A percentile compares a stretch with the other conserved stretches of the same genome.
phyloP scores from a whole-genome alignment of 192 early-diverging fungal genomes.

The Coemansia sp. region DNA sequence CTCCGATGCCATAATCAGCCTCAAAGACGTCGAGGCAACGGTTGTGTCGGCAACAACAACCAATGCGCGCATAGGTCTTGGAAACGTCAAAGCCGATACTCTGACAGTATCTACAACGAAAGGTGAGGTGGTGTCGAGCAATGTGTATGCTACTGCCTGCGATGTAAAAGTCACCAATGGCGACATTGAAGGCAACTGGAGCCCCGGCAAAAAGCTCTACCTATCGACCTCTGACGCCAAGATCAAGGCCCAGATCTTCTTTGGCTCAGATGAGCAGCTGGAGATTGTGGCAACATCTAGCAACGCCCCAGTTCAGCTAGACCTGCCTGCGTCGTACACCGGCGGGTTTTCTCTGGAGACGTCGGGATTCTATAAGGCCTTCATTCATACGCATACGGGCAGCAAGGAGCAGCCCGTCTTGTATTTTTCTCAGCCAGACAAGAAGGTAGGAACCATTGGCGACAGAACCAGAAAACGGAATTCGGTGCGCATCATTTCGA shows the following conservation, averaged over 20 bases:
- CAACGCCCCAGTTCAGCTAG: conserved; percentile 31
- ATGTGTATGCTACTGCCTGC: conserved; percentile 22
- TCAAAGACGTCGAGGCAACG: conserved; percentile 40
- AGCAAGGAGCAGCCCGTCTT: conserved; percentile 23
- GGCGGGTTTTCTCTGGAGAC: conserved; percentile 48
- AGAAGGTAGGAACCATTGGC: conserved; percentile 27
- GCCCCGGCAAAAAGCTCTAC: conserved; percentile 41
- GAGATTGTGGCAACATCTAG: conserved; percentile 36
- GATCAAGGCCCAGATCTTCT: conserved; percentile 28
- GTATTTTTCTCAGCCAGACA: conserved; percentile 31
- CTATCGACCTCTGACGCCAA: conserved; percentile 35
- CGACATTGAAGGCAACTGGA: conserved; percentile 47
- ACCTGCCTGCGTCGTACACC: conserved; percentile 38
- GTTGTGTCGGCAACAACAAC: conserved; percentile 32
- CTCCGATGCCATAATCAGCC: conserved; percentile 50
- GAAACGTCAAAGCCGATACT: conserved; percentile 40
- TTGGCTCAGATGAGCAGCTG: conserved; percentile 15
- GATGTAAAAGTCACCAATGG: conserved; percentile 31
- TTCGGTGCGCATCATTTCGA: conserved; percentile 31
- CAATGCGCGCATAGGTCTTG: conserved; percentile 45
- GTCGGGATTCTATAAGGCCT: conserved; percentile 34
- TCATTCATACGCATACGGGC: conserved; percentile 23
- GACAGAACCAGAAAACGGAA: conserved; percentile 24
- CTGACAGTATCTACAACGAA: conserved; percentile 31
- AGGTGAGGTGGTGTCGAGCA: conserved; percentile 33